These are phyloP conservation scores for Candida dajiaensis DNA, from an alignment of 805 yeast genomes.

Conservation along the genomic window DNA sequence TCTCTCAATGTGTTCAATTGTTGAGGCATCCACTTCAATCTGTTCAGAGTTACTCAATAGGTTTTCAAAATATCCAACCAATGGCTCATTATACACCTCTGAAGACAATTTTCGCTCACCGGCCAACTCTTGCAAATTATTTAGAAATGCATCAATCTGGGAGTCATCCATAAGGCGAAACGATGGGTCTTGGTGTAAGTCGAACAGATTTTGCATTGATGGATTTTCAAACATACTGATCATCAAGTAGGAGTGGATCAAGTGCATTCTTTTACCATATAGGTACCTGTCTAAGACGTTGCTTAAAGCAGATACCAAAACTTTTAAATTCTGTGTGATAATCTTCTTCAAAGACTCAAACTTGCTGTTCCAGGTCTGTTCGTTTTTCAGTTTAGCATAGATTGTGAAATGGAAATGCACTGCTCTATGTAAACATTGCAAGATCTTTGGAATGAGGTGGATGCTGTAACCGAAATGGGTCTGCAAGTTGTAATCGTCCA, in stretches of 20 bases:
- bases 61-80: constrained; percentile 4
- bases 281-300: constrained; percentile 5
- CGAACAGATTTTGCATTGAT: neutral
- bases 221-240: constrained; percentile 3
- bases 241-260: constrained; percentile 6
- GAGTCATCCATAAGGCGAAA: neutral
- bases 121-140: constrained; percentile 4
- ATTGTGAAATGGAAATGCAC: constrained; percentile 6
- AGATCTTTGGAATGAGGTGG: constrained; percentile 9
- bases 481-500: constrained; percentile 4
- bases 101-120: constrained; percentile 6
- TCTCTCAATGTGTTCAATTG: constrained; percentile 5
- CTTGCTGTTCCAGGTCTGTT: constrained; percentile 1
- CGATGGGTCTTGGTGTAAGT: neutral
- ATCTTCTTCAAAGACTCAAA: constrained; percentile 3
- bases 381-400: constrained; percentile 1
- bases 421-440: constrained; percentile 6
- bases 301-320: constrained; percentile 3
- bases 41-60: constrained; percentile 1
- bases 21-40: neutral
- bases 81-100: constrained; percentile 6
- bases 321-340: constrained; percentile 6
- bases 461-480: constrained; percentile 8
- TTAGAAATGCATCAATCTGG: neutral
- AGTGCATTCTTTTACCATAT: constrained; percentile 6